phyloP scores from a whole-genome alignment of 768 basidiomycete species.

The Pleurotus pulmonarius region DNA sequence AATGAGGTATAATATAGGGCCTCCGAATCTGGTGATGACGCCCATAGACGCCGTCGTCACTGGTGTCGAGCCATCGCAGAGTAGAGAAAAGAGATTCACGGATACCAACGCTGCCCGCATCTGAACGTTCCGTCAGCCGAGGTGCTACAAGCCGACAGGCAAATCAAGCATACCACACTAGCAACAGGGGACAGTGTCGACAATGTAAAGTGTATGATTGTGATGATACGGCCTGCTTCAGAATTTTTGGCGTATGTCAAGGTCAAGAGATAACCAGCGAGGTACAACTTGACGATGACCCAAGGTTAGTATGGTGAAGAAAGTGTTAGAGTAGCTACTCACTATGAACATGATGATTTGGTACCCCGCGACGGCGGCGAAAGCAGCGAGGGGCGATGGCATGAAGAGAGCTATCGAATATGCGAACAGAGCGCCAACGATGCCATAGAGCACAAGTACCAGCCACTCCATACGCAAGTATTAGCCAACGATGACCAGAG shows the following conservation, averaged over 20 bases:
- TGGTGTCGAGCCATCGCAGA: conserved; percentile 54
- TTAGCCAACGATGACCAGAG: neutral
- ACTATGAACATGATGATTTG: conserved; percentile 72
- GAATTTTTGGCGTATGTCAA: conserved; percentile 70
- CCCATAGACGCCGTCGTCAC: conserved; percentile 47
- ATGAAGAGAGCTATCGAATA: conserved; percentile 62
- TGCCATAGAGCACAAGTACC: conserved; percentile 64
- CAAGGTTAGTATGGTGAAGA: neutral
- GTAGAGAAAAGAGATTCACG: conserved; percentile 70
- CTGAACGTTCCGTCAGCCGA: conserved; percentile 27
- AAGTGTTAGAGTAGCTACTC: conserved; percentile 19
- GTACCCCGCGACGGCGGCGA: conserved; percentile 69
- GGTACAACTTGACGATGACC: conserved; percentile 43
- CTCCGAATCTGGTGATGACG: conserved; percentile 59
- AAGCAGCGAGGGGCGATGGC: conserved; percentile 66
- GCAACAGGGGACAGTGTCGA: conserved; percentile 68
- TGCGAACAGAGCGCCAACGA: conserved; percentile 63
- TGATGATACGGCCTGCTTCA: conserved; percentile 49
- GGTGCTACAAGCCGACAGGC: neutral
- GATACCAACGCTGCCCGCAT: conserved; percentile 70
- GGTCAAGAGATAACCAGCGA: conserved; percentile 65
- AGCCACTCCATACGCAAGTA: conserved; percentile 51
- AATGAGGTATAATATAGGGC: conserved; percentile 73
- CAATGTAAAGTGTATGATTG: conserved; percentile 60
- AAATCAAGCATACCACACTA: conserved; percentile 48